phyloP scores from a whole-genome alignment of 2,329 filamentous ascomycete species.

The Bipolaris cookei region DNA sequence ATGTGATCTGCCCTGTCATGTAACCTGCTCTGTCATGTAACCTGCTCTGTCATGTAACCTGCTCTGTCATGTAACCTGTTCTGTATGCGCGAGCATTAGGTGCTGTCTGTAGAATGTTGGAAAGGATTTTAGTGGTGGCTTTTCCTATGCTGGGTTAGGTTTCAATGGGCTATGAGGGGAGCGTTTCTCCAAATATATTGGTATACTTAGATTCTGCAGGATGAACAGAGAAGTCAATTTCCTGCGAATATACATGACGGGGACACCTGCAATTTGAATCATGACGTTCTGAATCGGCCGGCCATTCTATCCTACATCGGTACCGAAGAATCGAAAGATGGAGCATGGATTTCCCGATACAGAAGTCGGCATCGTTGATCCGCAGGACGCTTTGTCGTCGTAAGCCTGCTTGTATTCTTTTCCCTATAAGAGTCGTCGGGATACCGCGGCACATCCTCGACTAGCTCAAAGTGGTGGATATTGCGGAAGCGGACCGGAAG shows the following conservation, averaged over 20 bases:
- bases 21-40: not conserved
- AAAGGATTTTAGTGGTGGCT: not conserved
- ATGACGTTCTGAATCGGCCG: not conserved
- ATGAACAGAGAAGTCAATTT: not conserved
- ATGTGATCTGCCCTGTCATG: too few species aligned
- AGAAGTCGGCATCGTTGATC: not conserved
- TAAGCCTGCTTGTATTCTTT: not conserved
- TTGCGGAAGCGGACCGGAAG: conserved; percentile 16
- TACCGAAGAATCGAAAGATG: not conserved
- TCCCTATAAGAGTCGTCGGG: not conserved
- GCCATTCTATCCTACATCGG: not conserved
- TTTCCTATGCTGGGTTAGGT: not conserved
- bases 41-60: not conserved
- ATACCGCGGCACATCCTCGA: not conserved
- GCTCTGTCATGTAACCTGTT: not conserved
- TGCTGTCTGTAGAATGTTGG: not conserved
- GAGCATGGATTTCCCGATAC: not conserved
- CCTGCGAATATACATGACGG: not conserved
- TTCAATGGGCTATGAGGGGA: not conserved
- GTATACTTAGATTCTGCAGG: not conserved
- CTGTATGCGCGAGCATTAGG: not conserved
- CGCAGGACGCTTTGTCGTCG: not conserved
- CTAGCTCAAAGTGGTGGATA: not conserved
- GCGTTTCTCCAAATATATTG: not conserved
- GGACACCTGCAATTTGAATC: not conserved